Conservation (phyloP, 2,329 filamentous ascomycete genomes). For the Epichloe sibirici region DNA sequence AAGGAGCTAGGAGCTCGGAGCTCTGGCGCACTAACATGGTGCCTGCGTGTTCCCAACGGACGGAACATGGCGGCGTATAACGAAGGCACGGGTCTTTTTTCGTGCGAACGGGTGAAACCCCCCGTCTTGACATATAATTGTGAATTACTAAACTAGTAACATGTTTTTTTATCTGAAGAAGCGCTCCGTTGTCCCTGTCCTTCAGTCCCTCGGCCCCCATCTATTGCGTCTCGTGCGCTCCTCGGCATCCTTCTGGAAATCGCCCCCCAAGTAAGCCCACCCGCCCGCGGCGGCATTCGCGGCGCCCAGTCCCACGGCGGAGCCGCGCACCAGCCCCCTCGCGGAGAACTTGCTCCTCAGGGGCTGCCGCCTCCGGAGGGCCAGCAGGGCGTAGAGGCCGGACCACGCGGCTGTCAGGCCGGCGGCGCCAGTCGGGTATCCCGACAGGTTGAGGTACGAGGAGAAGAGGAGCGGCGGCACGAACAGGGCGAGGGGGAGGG, state of each 20-base stretch:
- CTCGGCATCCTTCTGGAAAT: slow-evolving; percentile 36
- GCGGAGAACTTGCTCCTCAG: slow-evolving; percentile 31
- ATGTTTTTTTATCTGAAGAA: no score
- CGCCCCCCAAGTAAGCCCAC: slow-evolving; percentile 39
- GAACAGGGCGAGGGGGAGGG: slow-evolving; percentile 41
- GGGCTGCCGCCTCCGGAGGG: slow-evolving; percentile 33
- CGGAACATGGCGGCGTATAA: no score
- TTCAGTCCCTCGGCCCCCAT: slow-evolving; percentile 27
- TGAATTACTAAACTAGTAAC: no score
- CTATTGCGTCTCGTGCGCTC: slow-evolving; percentile 36
- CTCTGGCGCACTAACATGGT: no score
- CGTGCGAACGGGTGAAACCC: no score
- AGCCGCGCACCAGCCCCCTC: slow-evolving; percentile 37
- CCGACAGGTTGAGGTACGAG: slow-evolving; percentile 47
- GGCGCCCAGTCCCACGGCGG: slow-evolving; percentile 36
- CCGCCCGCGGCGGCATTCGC: slow-evolving; percentile 37
- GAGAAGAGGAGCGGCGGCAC: slow-evolving; percentile 29
- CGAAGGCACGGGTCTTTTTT: no score
- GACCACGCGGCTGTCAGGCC: slow-evolving; percentile 44
- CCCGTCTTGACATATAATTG: no score
- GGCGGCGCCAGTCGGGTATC: slow-evolving; percentile 44
- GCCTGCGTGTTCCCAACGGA: no score
- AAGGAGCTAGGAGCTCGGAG: no score
- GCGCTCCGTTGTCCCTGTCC: no score
- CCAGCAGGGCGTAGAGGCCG: slow-evolving; percentile 44